These are phyloP conservation scores for Dalbergia oliveri DNA, from an alignment of 306 rosid genomes.

Conservation along the genomic window DNA sequence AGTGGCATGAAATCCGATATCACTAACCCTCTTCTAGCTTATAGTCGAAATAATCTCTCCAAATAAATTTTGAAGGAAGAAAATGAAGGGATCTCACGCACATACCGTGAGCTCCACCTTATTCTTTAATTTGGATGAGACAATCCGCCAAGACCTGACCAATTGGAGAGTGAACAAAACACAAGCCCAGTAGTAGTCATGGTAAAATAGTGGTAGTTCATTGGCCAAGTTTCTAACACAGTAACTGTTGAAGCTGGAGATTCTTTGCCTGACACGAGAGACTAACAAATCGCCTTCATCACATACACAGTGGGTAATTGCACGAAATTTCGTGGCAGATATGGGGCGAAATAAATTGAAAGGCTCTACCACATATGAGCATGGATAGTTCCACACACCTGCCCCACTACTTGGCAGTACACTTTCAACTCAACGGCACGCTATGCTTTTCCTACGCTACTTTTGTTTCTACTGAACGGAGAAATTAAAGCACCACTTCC, in stretches of 20 bases:
- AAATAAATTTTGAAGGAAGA: background rate
- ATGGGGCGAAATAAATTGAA: constrained; percentile 19
- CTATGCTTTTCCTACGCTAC: constrained; percentile 22
- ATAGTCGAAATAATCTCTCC: constrained; percentile 20
- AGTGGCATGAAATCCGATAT: background rate
- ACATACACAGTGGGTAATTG: background rate
- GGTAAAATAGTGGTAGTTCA: background rate
- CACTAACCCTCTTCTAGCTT: background rate
- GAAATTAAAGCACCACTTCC: background rate
- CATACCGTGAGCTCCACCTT: constrained; percentile 37
- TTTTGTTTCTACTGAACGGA: constrained; percentile 25
- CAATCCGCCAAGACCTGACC: constrained; percentile 40
- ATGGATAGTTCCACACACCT: constrained; percentile 29
- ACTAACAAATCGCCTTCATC: constrained; percentile 20
- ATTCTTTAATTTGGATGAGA: constrained; percentile 34
- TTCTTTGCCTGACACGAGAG: constrained; percentile 33
- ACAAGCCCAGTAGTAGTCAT: constrained; percentile 35
- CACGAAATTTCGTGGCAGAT: constrained; percentile 30
- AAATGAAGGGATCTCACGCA: constrained; percentile 45
- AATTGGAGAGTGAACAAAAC: constrained; percentile 35
- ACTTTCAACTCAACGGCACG: constrained; percentile 33
- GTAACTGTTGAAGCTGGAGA: constrained; percentile 2
- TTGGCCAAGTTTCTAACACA: background rate
- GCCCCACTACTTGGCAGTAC: constrained; percentile 36
- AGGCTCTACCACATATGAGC: background rate